These are phyloP conservation scores for Venturia aucupariae DNA, from an alignment of 2,329 filamentous ascomycete genomes.

Conservation along the genomic window DNA sequence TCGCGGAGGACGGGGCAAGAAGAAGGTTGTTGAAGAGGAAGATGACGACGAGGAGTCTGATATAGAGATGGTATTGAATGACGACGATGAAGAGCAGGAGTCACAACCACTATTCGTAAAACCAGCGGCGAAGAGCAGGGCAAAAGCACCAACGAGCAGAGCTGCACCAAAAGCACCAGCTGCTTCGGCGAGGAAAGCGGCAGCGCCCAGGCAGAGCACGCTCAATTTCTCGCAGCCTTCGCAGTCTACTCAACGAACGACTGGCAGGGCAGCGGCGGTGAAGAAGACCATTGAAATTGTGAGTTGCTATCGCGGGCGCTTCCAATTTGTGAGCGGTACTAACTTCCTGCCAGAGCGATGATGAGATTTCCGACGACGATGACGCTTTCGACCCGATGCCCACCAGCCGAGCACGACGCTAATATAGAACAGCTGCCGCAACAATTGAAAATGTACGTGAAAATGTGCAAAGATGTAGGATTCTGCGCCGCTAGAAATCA, in stretches of 20 bases:
- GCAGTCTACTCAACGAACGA: conserved; percentile 26
- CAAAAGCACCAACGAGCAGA: conserved; percentile 19
- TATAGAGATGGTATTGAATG: conserved; percentile 25
- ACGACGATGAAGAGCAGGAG: conserved; percentile 39
- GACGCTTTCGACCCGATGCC: conserved; percentile 31
- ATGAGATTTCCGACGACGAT: conserved; percentile 33
- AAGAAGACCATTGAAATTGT: conserved; percentile 31
- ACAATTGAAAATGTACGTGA: too few species aligned
- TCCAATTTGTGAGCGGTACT: conserved; percentile 10
- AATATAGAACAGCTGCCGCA: neutral
- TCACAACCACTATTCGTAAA: conserved; percentile 36
- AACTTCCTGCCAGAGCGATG: conserved; percentile 26
- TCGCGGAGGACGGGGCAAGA: conserved; percentile 33
- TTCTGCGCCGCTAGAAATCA: too few species aligned
- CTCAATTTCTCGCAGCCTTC: conserved; percentile 33
- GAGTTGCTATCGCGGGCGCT: conserved; percentile 10
- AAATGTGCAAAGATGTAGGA: too few species aligned
- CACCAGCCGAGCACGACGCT: conserved; percentile 11
- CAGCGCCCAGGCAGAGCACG: conserved; percentile 27
- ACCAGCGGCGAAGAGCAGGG: conserved; percentile 1
- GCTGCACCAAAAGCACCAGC: conserved; percentile 17
- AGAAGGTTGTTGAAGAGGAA: conserved; percentile 33
- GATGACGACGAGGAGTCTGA: conserved; percentile 32
- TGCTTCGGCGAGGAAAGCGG: conserved; percentile 23
- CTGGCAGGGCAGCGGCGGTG: conserved; percentile 22